Evolutionary conservation across 1,284 basidiomycete genomes (phyloP), one percentile per base, ranked within the genome.

Genomic region (Bondarzewia mesenterica): DNA sequence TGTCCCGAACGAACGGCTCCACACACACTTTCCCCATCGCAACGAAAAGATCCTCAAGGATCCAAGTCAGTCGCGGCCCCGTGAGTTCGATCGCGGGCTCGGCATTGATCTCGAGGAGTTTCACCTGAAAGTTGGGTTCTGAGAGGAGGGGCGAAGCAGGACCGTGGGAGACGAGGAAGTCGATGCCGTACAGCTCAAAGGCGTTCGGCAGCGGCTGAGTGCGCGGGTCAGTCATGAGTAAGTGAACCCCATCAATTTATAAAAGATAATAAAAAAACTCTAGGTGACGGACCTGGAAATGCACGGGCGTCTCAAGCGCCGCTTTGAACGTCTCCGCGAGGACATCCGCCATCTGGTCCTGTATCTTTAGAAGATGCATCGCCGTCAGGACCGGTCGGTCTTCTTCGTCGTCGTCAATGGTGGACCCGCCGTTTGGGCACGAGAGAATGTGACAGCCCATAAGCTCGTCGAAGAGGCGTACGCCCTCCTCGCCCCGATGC

Each of bases 41-140:
- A 41, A 72, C 69, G 67, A 96, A 96, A 47, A 97, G 72, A 52
- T 88, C 84, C 54, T 88, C 78, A 40, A 93, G 68, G 40, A 93
- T 80, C 77, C 84, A 85, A 4, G 78, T 77, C 39, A 98, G 70
- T 36, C 89, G 75, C n/a, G 81, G 74, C 1, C 95, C 96, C 0
- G 91, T 94, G 54, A 97, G 79, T 58, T 94, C 89, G 55, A 98
- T 97, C 48, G 97, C 95, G 2, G 95, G 95, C 57, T 96, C 94
- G 18, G 94, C 85, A 63, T 98, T 98, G 60, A 96, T 75, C 63
- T 98, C 95, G 23, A 98, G 74, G 3, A 98, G 69, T 51, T 86
- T 85, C 2, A 92, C 83, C 54, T 78, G 75, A 50, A 89, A 77
- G 10, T 55, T 54, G 16, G 56, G 58, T 18, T n/a, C 15, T 5